Conservation (phyloP, 495 filamentous ascomycete species). For the Pyronema omphalodes region DNA sequence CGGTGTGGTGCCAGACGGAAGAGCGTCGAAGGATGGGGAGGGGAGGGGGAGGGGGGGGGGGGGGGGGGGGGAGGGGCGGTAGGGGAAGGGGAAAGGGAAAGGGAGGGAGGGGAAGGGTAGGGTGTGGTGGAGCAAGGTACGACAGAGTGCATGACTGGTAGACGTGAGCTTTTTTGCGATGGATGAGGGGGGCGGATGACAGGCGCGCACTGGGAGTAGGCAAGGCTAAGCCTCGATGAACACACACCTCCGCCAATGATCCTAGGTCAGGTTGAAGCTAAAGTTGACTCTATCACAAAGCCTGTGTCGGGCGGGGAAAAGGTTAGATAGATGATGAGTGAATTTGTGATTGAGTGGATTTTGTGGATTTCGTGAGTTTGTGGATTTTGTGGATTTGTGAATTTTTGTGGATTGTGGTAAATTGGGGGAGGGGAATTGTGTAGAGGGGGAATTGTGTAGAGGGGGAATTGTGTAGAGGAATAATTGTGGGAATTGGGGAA, state of each 20-base stretch:
- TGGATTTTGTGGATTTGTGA: too few relatives aligned
- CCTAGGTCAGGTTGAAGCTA: background rate
- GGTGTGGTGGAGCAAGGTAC: background rate
- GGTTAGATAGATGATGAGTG: too few relatives aligned
- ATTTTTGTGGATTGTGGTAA: too few relatives aligned
- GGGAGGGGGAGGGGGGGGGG: conserved; percentile 1
- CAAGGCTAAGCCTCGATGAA: background rate
- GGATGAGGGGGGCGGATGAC: background rate
- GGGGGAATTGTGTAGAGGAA: too few relatives aligned
- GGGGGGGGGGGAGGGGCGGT: conserved; percentile 9
- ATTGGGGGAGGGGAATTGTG: too few relatives aligned
- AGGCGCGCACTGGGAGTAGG: background rate
- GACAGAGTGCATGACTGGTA: background rate
- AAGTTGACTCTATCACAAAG: too few relatives aligned
- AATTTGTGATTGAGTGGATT: too few relatives aligned
- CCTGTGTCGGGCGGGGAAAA: too few relatives aligned
- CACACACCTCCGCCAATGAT: background rate
- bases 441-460: too few relatives aligned
- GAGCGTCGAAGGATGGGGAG: conserved; percentile 11
- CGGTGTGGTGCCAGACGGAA: background rate
- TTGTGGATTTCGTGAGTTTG: too few relatives aligned
- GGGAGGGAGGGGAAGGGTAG: conserved; percentile 9
- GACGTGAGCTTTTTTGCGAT: background rate
- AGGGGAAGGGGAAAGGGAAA: conserved; percentile 8
- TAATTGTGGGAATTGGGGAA: too few relatives aligned